Conservation (phyloP, 2,329 filamentous ascomycete species). For the Xylaria sp. region DNA sequence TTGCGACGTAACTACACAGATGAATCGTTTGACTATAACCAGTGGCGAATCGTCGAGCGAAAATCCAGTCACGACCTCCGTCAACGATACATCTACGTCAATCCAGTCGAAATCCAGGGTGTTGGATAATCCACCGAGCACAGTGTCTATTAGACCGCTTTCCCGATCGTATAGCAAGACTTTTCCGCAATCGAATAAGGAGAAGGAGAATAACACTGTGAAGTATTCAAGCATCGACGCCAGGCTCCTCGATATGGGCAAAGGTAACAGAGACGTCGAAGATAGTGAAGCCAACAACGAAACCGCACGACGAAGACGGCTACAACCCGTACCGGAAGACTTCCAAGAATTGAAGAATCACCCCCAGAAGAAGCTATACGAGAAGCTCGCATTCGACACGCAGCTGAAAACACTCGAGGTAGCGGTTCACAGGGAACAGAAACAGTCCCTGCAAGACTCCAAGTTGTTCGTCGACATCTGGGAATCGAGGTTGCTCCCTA, state of each 20-base stretch:
- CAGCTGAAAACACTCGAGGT: background rate
- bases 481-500: conserved; percentile 31
- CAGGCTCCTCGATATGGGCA: background rate
- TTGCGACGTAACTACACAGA: background rate
- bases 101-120: background rate
- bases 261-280: background rate
- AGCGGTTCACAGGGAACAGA: background rate
- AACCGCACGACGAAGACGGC: background rate
- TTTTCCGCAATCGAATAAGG: conserved; percentile 3
- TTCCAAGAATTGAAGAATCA: background rate
- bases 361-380: background rate
- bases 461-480: conserved; percentile 33
- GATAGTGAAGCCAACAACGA: background rate
- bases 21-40: background rate
- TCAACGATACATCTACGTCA: background rate
- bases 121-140: background rate
- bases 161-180: background rate
- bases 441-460: conserved; percentile 17
- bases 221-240: background rate
- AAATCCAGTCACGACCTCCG: background rate
- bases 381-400: background rate
- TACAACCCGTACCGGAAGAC: background rate
- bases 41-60: background rate
- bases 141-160: background rate
- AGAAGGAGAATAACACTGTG: background rate